A percentile compares a stretch with the other conserved stretches of the same genome.
These are phyloP conservation scores for Pseudofabraea citricarpa DNA, from an alignment of 2,329 filamentous ascomycete genomes.

Conservation along the genomic window DNA sequence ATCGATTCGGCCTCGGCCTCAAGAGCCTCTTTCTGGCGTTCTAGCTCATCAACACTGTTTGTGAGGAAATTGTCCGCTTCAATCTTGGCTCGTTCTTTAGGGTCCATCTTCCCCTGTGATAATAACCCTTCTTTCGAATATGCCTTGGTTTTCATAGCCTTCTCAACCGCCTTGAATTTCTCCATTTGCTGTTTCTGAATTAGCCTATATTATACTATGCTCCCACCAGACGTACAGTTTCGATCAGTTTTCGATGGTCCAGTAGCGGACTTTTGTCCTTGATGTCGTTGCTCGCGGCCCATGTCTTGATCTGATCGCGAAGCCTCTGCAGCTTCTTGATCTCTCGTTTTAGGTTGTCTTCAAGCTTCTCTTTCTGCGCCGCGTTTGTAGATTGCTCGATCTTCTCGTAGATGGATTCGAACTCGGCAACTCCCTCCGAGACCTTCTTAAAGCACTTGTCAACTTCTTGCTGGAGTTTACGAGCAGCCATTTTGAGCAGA, in stretches of 20 bases:
- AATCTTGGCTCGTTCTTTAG: conserved; percentile 93
- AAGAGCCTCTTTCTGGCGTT: conserved; percentile 85
- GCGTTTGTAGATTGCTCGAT: conserved; percentile 88
- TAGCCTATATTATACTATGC: conserved; percentile 15
- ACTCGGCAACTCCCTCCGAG: conserved; percentile 83
- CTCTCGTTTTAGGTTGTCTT: conserved; percentile 97
- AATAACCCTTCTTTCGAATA: conserved; percentile 97
- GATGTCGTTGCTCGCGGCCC: conserved; percentile 97
- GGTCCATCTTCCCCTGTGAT: conserved; percentile 87
- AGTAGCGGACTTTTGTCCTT: conserved; percentile 97
- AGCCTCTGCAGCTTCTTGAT: conserved; percentile 99
- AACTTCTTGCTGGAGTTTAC: conserved; percentile 96
- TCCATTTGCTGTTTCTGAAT: conserved; percentile 82
- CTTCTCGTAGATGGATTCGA: conserved; percentile 96
- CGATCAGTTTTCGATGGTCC: conserved; percentile 92
- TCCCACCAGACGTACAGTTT: conserved; percentile 63
- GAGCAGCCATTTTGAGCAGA: conserved; percentile 80
- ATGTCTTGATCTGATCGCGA: conserved; percentile 99
- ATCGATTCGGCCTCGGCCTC: conserved; percentile 87
- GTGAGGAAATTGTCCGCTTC: conserved; percentile 84
- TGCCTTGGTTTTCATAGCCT: conserved; percentile 99
- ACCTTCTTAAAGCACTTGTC: conserved; percentile 99
- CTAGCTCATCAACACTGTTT: conserved; percentile 84
- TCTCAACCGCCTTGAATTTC: conserved; percentile 99
- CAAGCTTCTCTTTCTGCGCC: conserved; percentile 95